A percentile compares a stretch with the other conserved stretches of the same genome.
Evolutionary conservation across 2,329 filamentous ascomycete genomes (phyloP).

Genomic region (Fusarium metavorans): DNA sequence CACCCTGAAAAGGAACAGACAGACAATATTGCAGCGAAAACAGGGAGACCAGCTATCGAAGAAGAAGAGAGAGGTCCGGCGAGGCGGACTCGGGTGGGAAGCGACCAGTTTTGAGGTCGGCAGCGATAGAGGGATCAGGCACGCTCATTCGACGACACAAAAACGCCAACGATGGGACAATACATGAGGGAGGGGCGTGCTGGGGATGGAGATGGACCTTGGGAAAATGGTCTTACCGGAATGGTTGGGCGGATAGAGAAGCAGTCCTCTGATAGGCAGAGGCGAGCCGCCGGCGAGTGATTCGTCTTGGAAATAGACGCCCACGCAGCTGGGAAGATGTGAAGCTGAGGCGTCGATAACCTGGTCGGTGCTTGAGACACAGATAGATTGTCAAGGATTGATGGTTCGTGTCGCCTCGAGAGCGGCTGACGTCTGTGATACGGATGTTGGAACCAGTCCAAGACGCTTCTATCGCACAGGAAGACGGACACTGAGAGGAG

Average conservation of each 20-base stretch:
- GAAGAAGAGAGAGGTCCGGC: conserved; percentile 53
- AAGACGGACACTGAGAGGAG: not conserved
- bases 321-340: conserved; percentile 32
- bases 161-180: conserved; percentile 51
- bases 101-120: conserved; percentile 64
- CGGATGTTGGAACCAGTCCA: not conserved
- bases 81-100: conserved; percentile 54
- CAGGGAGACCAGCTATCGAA: conserved; percentile 69
- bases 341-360: conserved; percentile 53
- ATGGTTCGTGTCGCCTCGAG: conserved; percentile 6
- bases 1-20: conserved; percentile 40
- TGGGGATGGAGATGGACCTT: conserved; percentile 44
- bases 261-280: conserved; percentile 46
- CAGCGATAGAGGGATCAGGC: conserved; percentile 44
- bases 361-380: conserved; percentile 26
- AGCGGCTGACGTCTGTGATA: not conserved
- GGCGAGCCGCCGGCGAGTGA: conserved; percentile 39
- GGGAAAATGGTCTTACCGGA: conserved; percentile 44
- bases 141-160: conserved; percentile 50
- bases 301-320: conserved; percentile 44
- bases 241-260: conserved; percentile 33
- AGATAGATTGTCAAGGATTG: not conserved
- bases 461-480: not conserved
- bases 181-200: conserved; percentile 39
- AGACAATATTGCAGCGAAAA: conserved; percentile 52